A percentile compares a stretch with the other conserved stretches of the same genome.
Conservation (phyloP, 345 rosid genomes). For the Linum trigynum region DNA sequence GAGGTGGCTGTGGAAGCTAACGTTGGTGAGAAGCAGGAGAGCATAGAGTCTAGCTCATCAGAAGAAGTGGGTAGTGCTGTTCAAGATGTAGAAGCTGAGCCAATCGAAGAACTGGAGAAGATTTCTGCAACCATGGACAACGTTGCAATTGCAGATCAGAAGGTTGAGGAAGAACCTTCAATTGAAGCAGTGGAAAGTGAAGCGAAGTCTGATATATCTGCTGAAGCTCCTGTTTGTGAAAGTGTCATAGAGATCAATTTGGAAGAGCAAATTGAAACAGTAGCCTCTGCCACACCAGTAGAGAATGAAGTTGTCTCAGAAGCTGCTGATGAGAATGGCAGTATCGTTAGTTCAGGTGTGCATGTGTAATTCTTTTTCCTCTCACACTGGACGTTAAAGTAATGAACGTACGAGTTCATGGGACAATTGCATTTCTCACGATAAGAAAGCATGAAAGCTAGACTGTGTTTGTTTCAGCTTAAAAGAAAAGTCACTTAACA, state of each 20-base stretch:
- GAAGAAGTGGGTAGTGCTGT: conserved; percentile 16
- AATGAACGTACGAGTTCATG: no score
- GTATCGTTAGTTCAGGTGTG: conserved; percentile 26
- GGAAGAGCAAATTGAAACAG: no score
- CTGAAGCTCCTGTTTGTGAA: conserved; percentile 25
- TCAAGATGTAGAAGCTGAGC: conserved; percentile 18
- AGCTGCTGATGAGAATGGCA: conserved; percentile 33
- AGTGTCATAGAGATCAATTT: conserved; percentile 8
- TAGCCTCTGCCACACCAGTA: conserved; percentile 20
- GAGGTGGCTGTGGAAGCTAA: background rate
- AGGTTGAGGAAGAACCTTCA: conserved; percentile 17
- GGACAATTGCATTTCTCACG: background rate
- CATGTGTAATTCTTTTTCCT: conserved; percentile 18
- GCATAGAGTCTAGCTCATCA: conserved; percentile 4
- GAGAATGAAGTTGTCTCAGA: conserved; percentile 26
- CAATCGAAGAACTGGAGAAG: conserved; percentile 20
- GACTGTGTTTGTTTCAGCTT: no score
- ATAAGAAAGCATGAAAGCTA: no score
- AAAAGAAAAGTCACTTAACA: no score
- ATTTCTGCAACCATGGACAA: conserved; percentile 10
- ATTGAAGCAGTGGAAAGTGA: conserved; percentile 18
- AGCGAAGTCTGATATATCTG: conserved; percentile 23
- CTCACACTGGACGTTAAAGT: conserved; percentile 17
- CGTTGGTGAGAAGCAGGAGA: no score
- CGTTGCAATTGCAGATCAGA: conserved; percentile 19